Base-by-base conservation (phyloP, 768 basidiomycete genomes). In the Gymnopilus junonius region DNA sequence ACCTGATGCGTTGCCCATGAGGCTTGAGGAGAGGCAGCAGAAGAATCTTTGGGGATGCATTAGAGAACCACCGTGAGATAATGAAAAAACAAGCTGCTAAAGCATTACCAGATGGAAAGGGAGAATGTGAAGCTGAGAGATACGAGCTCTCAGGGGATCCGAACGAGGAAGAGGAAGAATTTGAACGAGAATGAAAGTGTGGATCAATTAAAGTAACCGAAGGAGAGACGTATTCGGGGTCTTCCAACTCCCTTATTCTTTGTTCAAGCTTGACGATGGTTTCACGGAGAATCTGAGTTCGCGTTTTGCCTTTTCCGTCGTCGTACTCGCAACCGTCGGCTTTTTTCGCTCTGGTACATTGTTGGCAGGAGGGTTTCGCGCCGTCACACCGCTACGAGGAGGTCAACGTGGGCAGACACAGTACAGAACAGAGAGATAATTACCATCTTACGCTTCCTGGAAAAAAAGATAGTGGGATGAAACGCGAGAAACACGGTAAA, bases 291-390 rank as follows among this genome's bases (percentile, higher is more conserved):
- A 92, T 73, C 69, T 93, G 91, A 0, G 92, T 93, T 64, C 91
- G 83, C 46, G 90, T 92, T 79, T 92, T 93, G 53, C 90, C 89
- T 78, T 89, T 91, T 25, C 92, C 92, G 75, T 93, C 92, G 67
- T 93, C 92, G 72, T 93, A 93, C 69, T 91, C 89, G 74, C 92
- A 93, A 11, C 73, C 79, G 2, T 92, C 89, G 55, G 78, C 79
- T 72, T 92, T 92, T 82, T 93, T 93, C 43, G 91, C 91, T 56
- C 89, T 87, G 29, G 80, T 78, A 70, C 92, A 93, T 71, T 93
- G 92, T 65, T 90, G 89, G 65, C 92, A 93, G 12, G 90, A 83
- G 29, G 92, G 92, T 73, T 91, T 92, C 48, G 70, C 70, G 64
- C 91, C 92, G 70, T 93, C 92, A 71, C 92, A 93, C 75, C 90